Evolutionary conservation across 345 rosid genomes (phyloP), one percentile per base, ranked within the genome.

Genomic region (Microthlaspi erraticum): DNA sequence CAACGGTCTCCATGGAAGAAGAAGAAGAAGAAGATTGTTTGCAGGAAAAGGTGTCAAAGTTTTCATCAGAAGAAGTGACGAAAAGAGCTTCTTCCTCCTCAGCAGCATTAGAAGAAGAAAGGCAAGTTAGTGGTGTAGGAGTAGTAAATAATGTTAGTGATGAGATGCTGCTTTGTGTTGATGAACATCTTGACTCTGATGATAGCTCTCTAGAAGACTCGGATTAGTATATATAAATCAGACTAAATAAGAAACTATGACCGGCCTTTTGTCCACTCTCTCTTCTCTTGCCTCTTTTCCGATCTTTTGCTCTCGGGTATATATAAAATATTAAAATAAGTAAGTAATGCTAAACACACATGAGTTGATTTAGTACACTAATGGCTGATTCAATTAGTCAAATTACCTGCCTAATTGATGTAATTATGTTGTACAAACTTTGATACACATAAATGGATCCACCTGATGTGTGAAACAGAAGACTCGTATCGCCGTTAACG

Each of bases 21-120:
- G 11, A 63, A n/a, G 60, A 56, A 76, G 64, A 42, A 48, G 56
- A 60, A 29, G 68, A 64, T 56, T 60, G 60, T 57, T 64, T 42
- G 83, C 76, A 64, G 84, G 83, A 78, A 67, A 80, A 82, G 52
- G 41, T 78, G 72, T 81, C 81, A 63, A 76, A 81, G 80, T 50
- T 66, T 52, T 77, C 85, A 54, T 77, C 41, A 71, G 74, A 79
- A 36, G 64, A 60, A 61, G 72, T 4, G 53, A 38, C 10, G 45
- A 38, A 9, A 62, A 52, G 23, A 44, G 58, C 19, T 29, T 65
- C 67, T 51, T 60, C 58, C 9, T 60, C 69, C 42, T 18, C 64
- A 32, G 74, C 59, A 55, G 53, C 38, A 54, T 12, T 62, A 54
- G 70, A 63, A 62, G 70, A 62, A 75, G 42, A 10, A n/a, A 36